Evolutionary conservation across 805 yeast species (phyloP), one percentile per base, ranked within the genome.

Genomic region (Isabelozyma pseudorhagii): DNA sequence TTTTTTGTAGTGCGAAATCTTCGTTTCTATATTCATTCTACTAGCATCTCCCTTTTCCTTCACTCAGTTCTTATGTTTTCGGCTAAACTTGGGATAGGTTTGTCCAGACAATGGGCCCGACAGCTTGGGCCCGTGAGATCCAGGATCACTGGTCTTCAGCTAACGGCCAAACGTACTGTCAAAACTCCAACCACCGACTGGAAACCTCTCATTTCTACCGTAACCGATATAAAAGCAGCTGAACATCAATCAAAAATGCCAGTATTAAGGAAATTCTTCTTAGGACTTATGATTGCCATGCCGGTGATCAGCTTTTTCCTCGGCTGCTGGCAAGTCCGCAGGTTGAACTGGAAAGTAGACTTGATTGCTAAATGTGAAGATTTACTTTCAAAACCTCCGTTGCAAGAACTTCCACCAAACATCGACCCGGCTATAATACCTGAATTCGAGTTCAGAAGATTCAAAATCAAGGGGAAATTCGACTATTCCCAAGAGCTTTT

Each of bases 301-400:
- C 99, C 99, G 0, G 76, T 91, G 1, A 77, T 91, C 2, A 82
- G 97, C 9, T 88, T 93, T 63, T 85, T 84, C 44, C 71, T 94
- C 42, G 99, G 98, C 1, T 80, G 91, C 49, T 94, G 99, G 99
- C 99, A 94, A 71, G 83, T 89, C 43, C 75, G 81, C 58, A 77
- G 99, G 55, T 71, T 94, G 45, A 76, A 81, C 52, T 94, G 99
- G 99, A 94, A 94, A 66, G 87, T 84, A 21, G 81, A 84, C 53
- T 75, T 94, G 53, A 87, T 94, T 52, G 85, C 96, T 3, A 79
- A 80, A 17, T 84, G 93, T 60, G 97, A 94, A 65, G 90, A 89
- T 59, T 74, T 92, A 54, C 70, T 94, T 57, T 83, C 92, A 0
- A 80, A 81, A 50, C 83, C 84, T 3, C 87, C 97, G 0, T 70